Conservation (phyloP, 1,284 basidiomycete species). For the Cutaneotrichosporon cyanovorans region DNA sequence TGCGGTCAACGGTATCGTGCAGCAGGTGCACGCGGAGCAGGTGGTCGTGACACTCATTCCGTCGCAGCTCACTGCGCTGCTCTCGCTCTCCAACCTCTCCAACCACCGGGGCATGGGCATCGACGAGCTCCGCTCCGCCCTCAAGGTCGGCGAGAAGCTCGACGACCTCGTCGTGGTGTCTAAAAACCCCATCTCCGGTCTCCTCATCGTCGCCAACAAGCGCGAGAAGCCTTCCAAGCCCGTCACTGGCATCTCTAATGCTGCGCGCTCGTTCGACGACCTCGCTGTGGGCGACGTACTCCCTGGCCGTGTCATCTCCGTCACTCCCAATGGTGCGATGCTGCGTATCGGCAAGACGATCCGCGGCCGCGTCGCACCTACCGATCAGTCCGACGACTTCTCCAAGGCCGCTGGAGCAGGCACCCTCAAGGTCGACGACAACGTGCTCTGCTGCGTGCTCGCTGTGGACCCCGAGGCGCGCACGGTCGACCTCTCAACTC, state of each 20-base stretch:
- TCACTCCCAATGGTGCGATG: conserved; percentile 59
- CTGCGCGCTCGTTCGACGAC: conserved; percentile 57
- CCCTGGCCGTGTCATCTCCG: conserved; percentile 65
- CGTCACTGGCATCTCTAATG: conserved; percentile 48
- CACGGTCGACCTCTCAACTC: conserved; percentile 68
- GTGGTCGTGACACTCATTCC: conserved; percentile 65
- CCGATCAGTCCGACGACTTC: conserved; percentile 75
- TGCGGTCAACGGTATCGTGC: conserved; percentile 60
- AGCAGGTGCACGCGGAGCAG: conserved; percentile 78
- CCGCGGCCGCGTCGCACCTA: conserved; percentile 67
- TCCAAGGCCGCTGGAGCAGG: conserved; percentile 41
- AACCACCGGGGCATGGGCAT: conserved; percentile 63
- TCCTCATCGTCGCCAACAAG: conserved; percentile 73
- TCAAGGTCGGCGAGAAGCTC: conserved; percentile 67
- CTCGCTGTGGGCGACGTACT: conserved; percentile 65
- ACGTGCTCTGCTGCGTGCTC: conserved; percentile 64
- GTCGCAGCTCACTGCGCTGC: conserved; percentile 64
- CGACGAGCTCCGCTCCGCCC: conserved; percentile 59
- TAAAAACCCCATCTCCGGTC: conserved; percentile 76
- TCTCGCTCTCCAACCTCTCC: conserved; percentile 83
- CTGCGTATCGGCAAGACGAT: conserved; percentile 65
- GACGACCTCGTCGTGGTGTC: conserved; percentile 77
- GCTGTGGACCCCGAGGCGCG: conserved; percentile 59
- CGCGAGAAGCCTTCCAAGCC: conserved; percentile 41
- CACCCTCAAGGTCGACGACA: conserved; percentile 60